Evolutionary conservation across 352 stramenopile genomes (phyloP), one percentile per base, ranked within the genome.

Genomic region (Halophytophthora polymorphica): DNA sequence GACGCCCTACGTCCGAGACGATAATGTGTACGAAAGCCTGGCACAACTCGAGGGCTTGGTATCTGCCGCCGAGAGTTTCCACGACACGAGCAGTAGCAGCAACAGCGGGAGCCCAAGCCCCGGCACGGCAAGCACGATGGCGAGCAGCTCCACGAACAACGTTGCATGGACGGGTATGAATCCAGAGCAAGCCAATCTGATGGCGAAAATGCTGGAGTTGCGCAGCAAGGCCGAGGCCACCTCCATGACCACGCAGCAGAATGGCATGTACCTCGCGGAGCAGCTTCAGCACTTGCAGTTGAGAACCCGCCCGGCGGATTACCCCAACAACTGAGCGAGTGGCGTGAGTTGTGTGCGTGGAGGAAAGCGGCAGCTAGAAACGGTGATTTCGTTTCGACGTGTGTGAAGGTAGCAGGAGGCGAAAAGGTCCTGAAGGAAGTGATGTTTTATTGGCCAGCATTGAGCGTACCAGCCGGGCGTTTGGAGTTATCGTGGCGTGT

Each of bases 261-360:
- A 72, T 21, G 63, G 60, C 10, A 44, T 53, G 17, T 69, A 64
- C 46, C 51, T 78, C 25, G 47, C 64, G 22, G 58, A 64, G 47
- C 64, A 69, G 15, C 50, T 52, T 41, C 58, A 56, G 19, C 58
- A 63, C 25, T 31, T 31, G 15, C 58, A 63, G 38, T 48, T 59
- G 19, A 63, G 53, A 33, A 43, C 52, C 33, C 53, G 49, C n/a
- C 45, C 28, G 33, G 19, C 22, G 1, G 42, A 19, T 17, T 42
- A 56, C 47, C 45, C 48, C 37, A 64, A 40, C 43, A 60, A 64
- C 37, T 64, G 54, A 64, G 13, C 50, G 6, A 31, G 58, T 15
- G 46, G 37, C 23, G 58, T 31, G 25, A 8, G 4, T 4, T 31
- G 25, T 4, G 8, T 31, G 25, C 25, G 25, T 31, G 25, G 25